Base-by-base conservation (phyloP, 441 rosid species). In the Macaranga tanarius region DNA sequence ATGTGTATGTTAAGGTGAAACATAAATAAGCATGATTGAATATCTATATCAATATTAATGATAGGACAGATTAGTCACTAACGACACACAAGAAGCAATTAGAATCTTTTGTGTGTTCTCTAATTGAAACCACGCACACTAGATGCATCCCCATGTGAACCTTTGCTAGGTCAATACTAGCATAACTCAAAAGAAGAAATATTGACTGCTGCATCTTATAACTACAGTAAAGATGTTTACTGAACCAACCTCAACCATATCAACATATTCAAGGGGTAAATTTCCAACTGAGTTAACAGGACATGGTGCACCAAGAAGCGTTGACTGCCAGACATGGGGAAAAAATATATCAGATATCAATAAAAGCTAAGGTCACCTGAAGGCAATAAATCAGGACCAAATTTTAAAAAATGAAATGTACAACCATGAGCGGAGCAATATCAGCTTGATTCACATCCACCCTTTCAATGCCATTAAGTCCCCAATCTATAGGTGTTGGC, bases 371-470 rank as follows among this genome's bases (percentile, higher is more conserved):
- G 62, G 63, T 70, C 19, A 77, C 20, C 15, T 75, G 47, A 72
- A 79, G 76, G 47, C 45, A 65, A 63, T 74, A 69, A 55, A 51
- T 45, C 25, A 56, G 26, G 68, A 26, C 31, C 10, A 45, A 55
- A 65, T 34, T 73, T 65, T 28, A 59, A 71, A 52, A 62, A 44
- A 56, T 66, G 50, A 38, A 76, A 78, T 77, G 54, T 65, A 80
- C 59, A 80, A 95, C 99, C 99, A 95, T 91, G 57, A 95, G 86
- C 6, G 98, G 90, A 77, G 99, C 92, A 79, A 92, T 91, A 86
- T 95, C 99, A 77, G 98, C 98, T 89, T 95, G 99, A 85, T 95
- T 95, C 79, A 95, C 97, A 79, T 95, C 99, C 70, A 92, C 91
- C 77, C 99, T 89, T 86, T 95, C 97, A 67, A 91, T 80, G 57